Percentiles rank a stretch among this genome's conserved stretches.
phyloP scores from a whole-genome alignment of 139 green algal species.

The Pleodorina starrii region DNA sequence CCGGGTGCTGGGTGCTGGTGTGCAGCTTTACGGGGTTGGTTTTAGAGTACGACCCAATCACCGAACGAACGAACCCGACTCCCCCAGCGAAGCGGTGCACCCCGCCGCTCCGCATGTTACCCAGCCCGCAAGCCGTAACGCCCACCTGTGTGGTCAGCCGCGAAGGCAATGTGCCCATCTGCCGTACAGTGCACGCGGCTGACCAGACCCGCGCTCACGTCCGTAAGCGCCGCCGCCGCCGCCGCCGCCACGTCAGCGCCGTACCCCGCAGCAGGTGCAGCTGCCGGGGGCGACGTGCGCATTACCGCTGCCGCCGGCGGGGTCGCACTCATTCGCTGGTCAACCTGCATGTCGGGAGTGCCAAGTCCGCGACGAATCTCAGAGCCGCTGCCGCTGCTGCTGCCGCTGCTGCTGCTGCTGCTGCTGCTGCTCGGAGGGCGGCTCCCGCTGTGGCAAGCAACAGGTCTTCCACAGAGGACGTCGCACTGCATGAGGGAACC shows the following conservation, averaged over 20 bases:
- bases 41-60: neutral
- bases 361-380: no score
- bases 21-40: neutral
- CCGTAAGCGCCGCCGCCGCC: neutral
- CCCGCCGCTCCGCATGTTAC: neutral
- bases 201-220: conserved; percentile 22
- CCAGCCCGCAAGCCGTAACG: neutral
- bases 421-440: no score
- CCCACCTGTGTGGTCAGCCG: neutral
- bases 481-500: no score
- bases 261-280: no score
- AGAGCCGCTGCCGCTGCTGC: no score
- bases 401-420: no score
- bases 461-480: no score
- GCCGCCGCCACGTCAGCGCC: neutral
- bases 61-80: neutral
- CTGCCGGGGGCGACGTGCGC: no score
- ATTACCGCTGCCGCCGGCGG: no score
- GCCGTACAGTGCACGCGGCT: conserved; percentile 33
- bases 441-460: no score
- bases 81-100: neutral
- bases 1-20: neutral
- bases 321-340: no score
- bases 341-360: no score
- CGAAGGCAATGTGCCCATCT: conserved; percentile 17